phyloP scores from a whole-genome alignment of 345 rosid genomes.

The Trapa bicornis region DNA sequence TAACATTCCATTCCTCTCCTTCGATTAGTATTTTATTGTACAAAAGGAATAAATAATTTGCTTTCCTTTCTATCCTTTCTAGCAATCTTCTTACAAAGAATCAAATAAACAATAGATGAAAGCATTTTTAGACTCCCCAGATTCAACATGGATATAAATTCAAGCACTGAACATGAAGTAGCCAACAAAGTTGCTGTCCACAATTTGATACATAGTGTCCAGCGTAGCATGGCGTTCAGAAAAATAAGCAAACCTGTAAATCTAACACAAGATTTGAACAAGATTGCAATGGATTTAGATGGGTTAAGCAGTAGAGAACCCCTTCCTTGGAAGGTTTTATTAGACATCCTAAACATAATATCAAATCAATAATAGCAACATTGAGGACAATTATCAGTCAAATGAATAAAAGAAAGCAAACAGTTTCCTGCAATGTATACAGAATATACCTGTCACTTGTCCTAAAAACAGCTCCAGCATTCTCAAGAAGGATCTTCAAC shows the following conservation, averaged over 20 bases:
- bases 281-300: too few relatives aligned
- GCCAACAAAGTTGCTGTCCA: neutral
- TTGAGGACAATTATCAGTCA: neutral
- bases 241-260: too few relatives aligned
- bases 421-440: neutral
- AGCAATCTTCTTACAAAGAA: neutral
- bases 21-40: neutral
- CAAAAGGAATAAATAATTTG: neutral
- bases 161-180: neutral
- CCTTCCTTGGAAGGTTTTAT: too few relatives aligned
- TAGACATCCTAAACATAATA: too few relatives aligned
- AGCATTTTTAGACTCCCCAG: neutral
- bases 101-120: too few relatives aligned
- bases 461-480: conserved; percentile 97
- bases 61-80: neutral
- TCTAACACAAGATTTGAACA: too few relatives aligned
- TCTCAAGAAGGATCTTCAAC: conserved; percentile 92
- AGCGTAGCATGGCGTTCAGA: too few relatives aligned
- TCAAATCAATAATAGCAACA: neutral
- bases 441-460: conserved; percentile 84
- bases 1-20: neutral
- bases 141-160: neutral
- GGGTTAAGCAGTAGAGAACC: too few relatives aligned
- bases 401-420: neutral
- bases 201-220: neutral